These are phyloP conservation scores for Daldinia caldariorum DNA, from an alignment of 495 filamentous ascomycete species.

Conservation along the genomic window DNA sequence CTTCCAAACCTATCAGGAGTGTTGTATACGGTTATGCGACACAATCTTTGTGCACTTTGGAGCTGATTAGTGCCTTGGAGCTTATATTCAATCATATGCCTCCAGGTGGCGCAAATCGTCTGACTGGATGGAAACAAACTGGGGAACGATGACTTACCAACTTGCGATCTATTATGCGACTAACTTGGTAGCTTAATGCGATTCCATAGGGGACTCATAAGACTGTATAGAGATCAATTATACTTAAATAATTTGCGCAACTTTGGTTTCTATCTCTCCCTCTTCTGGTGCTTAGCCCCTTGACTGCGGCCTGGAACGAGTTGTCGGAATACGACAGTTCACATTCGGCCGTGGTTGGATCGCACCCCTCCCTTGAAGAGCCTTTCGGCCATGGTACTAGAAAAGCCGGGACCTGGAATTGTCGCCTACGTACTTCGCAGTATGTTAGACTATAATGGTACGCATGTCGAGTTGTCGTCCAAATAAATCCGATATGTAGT, in stretches of 20 bases:
- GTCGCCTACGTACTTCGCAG: constrained; percentile 6
- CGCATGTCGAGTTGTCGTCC: constrained; percentile 14
- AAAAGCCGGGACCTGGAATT: constrained; percentile 11
- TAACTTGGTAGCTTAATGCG: constrained; percentile 10
- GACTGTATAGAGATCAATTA: constrained; percentile 8
- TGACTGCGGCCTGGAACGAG: constrained; percentile 20
- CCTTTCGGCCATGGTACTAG: constrained; percentile 36
- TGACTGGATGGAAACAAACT: constrained; percentile 9
- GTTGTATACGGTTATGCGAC: constrained; percentile 22
- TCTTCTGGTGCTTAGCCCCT: constrained; percentile 13
- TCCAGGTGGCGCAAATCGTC: constrained; percentile 36
- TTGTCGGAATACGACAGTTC: constrained; percentile 39
- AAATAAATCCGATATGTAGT: constrained; percentile 13
- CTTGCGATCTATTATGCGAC: constrained; percentile 14
- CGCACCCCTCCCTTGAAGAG: constrained; percentile 48
- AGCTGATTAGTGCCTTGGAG: constrained; percentile 3
- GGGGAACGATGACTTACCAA: background rate
- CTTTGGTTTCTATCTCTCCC: constrained; percentile 2
- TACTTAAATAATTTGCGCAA: constrained; percentile 22
- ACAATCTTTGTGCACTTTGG: background rate
- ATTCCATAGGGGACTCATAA: constrained; percentile 6
- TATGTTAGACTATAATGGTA: constrained; percentile 13
- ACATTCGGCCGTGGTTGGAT: constrained; percentile 42
- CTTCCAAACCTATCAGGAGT: constrained; percentile 2
- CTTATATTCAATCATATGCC: constrained; percentile 22